These are phyloP conservation scores for Aspergillus felis DNA, from an alignment of 2,329 filamentous ascomycete species.

Conservation along the genomic window DNA sequence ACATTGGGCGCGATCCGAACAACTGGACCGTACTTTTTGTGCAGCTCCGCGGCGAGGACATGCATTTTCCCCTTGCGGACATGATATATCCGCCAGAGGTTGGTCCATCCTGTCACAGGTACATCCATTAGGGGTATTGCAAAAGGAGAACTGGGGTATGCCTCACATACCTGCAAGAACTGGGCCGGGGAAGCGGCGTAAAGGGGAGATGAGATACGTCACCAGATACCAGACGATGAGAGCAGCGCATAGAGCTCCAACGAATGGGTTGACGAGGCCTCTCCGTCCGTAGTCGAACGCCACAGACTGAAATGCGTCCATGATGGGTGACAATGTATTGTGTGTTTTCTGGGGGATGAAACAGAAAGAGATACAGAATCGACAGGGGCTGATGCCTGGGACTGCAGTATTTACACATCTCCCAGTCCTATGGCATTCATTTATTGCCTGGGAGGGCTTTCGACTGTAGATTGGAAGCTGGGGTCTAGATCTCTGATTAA, in stretches of 20 bases:
- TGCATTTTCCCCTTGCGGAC: conserved; percentile 23
- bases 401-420: no score
- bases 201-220: conserved; percentile 15
- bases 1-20: conserved; percentile 42
- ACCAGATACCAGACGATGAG: conserved; percentile 15
- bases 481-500: no score
- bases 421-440: no score
- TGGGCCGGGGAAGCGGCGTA: conserved; percentile 17
- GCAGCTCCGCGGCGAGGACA: conserved; percentile 20
- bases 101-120: conserved; percentile 27
- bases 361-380: no score
- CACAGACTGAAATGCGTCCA: neutral
- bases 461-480: no score
- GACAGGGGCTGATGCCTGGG: no score
- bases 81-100: conserved; percentile 36
- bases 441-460: no score
- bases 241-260: neutral
- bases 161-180: conserved; percentile 16
- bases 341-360: no score
- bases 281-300: no score
- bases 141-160: neutral
- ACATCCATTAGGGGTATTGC: neutral
- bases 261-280: neutral
- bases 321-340: no score
- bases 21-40: conserved; percentile 39